phyloP scores from a whole-genome alignment of 176 grass and related monocot species.

The Carex parvula region DNA sequence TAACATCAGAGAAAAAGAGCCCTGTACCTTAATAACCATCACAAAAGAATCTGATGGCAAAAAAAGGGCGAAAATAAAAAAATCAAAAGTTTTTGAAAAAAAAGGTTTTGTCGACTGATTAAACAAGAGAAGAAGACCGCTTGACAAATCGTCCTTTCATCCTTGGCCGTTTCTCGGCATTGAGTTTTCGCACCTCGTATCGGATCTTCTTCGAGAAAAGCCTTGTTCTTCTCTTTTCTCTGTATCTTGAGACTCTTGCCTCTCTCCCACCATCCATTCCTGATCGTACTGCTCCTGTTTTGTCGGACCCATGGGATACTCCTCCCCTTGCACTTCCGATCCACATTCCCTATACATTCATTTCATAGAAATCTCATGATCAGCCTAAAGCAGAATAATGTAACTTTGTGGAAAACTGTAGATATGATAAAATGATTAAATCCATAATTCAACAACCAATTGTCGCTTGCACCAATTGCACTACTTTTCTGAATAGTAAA shows the following conservation, averaged over 20 bases:
- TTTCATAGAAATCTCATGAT: slow-evolving; percentile 7
- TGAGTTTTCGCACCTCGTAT: slow-evolving; percentile 97
- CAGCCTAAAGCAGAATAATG: neutral
- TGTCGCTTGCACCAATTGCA: neutral
- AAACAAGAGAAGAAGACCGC: slow-evolving; percentile 27
- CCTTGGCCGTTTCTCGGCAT: slow-evolving; percentile 91
- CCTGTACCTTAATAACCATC: slow-evolving; percentile 26
- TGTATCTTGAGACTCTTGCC: slow-evolving; percentile 70
- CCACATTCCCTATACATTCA: slow-evolving; percentile 54
- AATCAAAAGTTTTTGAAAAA: slow-evolving; percentile 16
- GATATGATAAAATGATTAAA: neutral
- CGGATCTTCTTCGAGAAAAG: slow-evolving; percentile 98
- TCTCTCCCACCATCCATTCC: slow-evolving; percentile 40
- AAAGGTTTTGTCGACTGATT: slow-evolving; percentile 16
- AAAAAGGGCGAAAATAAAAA: slow-evolving; percentile 29
- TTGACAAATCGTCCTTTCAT: slow-evolving; percentile 99
- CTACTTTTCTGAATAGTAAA: neutral
- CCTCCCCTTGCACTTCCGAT: slow-evolving; percentile 27
- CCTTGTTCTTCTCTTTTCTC: slow-evolving; percentile 93
- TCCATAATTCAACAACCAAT: neutral
- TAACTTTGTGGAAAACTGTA: neutral
- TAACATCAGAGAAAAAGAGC: slow-evolving; percentile 14
- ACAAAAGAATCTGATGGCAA: slow-evolving; percentile 34
- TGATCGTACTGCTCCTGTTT: neutral
- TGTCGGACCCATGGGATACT: neutral